These are phyloP conservation scores for Magnusiomyces sp. DNA, from an alignment of 1,139 yeast species.

Conservation along the genomic window DNA sequence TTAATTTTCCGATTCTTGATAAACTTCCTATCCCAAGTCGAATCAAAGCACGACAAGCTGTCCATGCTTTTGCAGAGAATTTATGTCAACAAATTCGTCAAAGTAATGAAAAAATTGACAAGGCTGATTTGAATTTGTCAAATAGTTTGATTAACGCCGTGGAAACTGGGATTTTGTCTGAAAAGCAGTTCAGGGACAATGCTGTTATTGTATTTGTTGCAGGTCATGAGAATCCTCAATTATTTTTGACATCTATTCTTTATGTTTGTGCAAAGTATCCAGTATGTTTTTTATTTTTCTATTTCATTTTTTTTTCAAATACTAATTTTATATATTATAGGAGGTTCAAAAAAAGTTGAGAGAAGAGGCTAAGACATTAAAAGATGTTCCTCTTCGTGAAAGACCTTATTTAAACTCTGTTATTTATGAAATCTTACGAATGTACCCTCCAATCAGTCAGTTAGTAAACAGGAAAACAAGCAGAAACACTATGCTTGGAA, in stretches of 20 bases:
- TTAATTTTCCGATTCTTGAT: slow-evolving; percentile 51
- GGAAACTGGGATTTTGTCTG: slow-evolving; percentile 33
- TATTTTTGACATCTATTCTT: slow-evolving; percentile 42
- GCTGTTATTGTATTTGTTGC: slow-evolving; percentile 49
- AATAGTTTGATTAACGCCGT: slow-evolving; percentile 36
- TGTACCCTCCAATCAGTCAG: slow-evolving; percentile 52
- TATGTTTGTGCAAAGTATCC: slow-evolving; percentile 41
- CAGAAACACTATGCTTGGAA: slow-evolving; percentile 14
- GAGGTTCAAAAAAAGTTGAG: slow-evolving; percentile 5
- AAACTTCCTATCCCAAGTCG: slow-evolving; percentile 44
- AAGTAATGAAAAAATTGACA: slow-evolving; percentile 22
- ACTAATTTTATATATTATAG: slow-evolving; percentile 31
- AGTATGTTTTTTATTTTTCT: slow-evolving; percentile 5
- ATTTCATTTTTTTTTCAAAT: neutral
- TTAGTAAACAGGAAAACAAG: slow-evolving; percentile 47
- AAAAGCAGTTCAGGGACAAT: slow-evolving; percentile 47
- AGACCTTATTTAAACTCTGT: slow-evolving; percentile 32
- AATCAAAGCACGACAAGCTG: slow-evolving; percentile 38
- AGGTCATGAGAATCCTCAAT: slow-evolving; percentile 58
- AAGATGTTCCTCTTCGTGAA: slow-evolving; percentile 19
- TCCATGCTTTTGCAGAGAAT: slow-evolving; percentile 36
- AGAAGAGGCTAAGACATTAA: slow-evolving; percentile 6
- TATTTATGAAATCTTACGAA: slow-evolving; percentile 45
- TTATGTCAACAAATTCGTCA: slow-evolving; percentile 27
- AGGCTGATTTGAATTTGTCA: slow-evolving; percentile 26